Percentiles rank a stretch among this genome's conserved stretches.
Conservation (phyloP, 495 filamentous ascomycete genomes). For the Daldinia vernicosa region DNA sequence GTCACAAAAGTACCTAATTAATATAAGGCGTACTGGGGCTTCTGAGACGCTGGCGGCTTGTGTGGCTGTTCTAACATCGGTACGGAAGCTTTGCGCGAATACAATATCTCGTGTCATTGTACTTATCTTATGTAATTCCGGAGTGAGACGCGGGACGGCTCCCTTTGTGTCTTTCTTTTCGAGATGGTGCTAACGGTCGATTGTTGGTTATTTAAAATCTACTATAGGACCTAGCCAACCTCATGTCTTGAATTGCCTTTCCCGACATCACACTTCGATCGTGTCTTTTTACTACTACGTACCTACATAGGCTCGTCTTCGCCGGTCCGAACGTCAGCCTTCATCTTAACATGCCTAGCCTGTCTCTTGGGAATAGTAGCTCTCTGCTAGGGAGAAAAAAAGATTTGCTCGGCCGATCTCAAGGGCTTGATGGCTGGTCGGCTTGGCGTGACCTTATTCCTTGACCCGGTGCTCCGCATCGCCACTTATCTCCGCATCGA, state of each 20-base stretch:
- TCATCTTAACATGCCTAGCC: constrained; percentile 1
- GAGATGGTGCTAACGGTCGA: constrained; percentile 18
- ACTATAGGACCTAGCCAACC: constrained; percentile 8
- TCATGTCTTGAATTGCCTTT: constrained; percentile 20
- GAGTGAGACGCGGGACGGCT: constrained; percentile 28
- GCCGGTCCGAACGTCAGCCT: not conserved
- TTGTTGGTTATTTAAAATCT: constrained; percentile 31
- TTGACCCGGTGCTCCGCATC: constrained; percentile 41
- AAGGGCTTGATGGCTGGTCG: constrained; percentile 36
- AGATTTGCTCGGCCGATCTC: constrained; percentile 35
- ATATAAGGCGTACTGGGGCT: constrained; percentile 38
- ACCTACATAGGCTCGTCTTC: not conserved
- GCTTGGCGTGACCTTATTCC: constrained; percentile 41
- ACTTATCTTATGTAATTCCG: constrained; percentile 39
- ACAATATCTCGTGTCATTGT: constrained; percentile 24
- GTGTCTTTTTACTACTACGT: not conserved
- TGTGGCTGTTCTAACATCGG: constrained; percentile 40
- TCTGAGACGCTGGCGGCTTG: constrained; percentile 41
- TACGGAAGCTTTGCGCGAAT: constrained; percentile 36
- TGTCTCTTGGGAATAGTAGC: constrained; percentile 1
- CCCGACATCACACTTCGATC: not conserved
- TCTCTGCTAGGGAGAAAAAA: constrained; percentile 8
- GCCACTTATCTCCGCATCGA: constrained; percentile 44
- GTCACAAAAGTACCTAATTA: constrained; percentile 44
- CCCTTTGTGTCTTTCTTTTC: constrained; percentile 27